These are phyloP conservation scores for Pyricularia pennisetigena DNA, from an alignment of 2,329 filamentous ascomycete species.

Conservation along the genomic window DNA sequence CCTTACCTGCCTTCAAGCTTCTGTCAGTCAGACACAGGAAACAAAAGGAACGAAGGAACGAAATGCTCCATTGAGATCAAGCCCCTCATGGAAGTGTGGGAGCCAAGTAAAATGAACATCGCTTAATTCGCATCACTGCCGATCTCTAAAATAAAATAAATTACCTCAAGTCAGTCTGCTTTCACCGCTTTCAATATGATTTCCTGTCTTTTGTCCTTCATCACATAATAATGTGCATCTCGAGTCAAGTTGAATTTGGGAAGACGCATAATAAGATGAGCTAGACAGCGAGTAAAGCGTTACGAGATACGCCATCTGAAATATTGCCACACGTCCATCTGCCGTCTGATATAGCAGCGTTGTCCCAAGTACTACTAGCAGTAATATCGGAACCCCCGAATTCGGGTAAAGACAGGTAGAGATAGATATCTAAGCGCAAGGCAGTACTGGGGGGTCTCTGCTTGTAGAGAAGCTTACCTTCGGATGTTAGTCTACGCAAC, in stretches of 20 bases:
- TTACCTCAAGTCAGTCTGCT: background rate
- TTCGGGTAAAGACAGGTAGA: background rate
- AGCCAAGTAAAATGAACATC: background rate
- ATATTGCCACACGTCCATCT: background rate
- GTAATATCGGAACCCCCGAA: background rate
- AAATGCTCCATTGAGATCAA: background rate
- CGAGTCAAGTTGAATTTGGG: background rate
- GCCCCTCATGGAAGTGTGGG: background rate
- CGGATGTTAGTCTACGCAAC: background rate
- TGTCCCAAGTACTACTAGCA: background rate
- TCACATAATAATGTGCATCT: background rate
- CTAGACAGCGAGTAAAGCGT: background rate
- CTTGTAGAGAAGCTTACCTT: background rate
- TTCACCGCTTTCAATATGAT: background rate
- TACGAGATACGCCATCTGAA: background rate
- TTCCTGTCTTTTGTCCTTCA: background rate
- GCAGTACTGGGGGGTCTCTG: background rate
- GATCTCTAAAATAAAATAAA: background rate
- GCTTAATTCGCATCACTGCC: background rate
- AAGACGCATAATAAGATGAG: background rate
- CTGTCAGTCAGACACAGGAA: background rate
- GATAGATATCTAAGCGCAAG: background rate
- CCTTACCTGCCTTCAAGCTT: too few relatives aligned
- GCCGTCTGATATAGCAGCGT: background rate
- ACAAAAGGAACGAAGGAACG: background rate